These are phyloP conservation scores for Porcisia deanei DNA, from an alignment of 208 protist genomes.

Conservation along the genomic window DNA sequence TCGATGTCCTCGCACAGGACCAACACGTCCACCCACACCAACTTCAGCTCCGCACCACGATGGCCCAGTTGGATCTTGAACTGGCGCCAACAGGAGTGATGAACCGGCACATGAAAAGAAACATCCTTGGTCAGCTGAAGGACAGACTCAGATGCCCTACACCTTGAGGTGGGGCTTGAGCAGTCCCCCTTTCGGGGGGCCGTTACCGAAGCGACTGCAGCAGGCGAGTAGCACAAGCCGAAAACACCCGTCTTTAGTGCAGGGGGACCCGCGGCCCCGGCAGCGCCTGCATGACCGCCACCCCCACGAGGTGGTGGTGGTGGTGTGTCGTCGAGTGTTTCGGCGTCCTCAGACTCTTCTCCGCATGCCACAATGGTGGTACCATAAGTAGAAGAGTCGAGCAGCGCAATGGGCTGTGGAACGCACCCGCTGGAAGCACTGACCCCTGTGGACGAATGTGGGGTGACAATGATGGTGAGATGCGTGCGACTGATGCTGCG, in stretches of 20 bases:
- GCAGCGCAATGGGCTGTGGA: conserved; percentile 52
- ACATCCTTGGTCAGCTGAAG: conserved; percentile 25
- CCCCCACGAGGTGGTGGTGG: background rate
- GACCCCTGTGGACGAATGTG: conserved; percentile 2
- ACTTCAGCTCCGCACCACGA: conserved; percentile 49
- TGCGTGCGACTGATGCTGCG: conserved; percentile 82
- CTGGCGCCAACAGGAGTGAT: conserved; percentile 36
- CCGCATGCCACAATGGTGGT: conserved; percentile 38
- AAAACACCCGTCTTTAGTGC: conserved; percentile 16
- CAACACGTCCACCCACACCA: conserved; percentile 53
- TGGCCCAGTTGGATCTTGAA: conserved; percentile 53
- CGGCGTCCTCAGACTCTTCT: conserved; percentile 11
- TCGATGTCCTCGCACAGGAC: conserved; percentile 56
- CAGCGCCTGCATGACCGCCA: background rate
- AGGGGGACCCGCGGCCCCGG: background rate
- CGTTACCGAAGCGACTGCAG: background rate
- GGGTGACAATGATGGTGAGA: conserved; percentile 50
- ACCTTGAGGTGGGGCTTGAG: background rate
- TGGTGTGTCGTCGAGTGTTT: background rate
- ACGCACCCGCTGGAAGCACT: background rate
- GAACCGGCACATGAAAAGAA: conserved; percentile 44
- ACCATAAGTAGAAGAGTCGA: conserved; percentile 80
- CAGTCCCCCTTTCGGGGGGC: background rate
- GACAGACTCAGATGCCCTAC: background rate
- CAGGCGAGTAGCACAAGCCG: conserved; percentile 18